Base-by-base conservation (phyloP, 2,329 filamentous ascomycete genomes). In the Fusarium begoniae region DNA sequence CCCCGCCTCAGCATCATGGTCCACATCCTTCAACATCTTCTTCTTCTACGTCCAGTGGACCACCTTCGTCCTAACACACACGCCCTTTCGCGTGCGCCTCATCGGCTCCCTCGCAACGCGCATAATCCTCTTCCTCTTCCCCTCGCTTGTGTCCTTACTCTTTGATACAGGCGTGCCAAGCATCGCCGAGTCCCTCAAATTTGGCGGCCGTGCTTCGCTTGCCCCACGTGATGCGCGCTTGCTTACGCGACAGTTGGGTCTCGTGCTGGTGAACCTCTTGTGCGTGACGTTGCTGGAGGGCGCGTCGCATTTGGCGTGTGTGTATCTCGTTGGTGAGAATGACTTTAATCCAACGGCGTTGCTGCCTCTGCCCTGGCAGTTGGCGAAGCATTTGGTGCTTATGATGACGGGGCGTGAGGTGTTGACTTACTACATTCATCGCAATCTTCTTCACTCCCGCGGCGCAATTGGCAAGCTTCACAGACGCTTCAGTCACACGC, bases 41-140 rank as follows among this genome's bases (percentile, higher is more conserved):
- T 95, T 97, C 85, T 96, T 98, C 83, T 96, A 95, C 81, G 89
- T 97, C 84, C 96, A 94, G 76, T 98, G 95, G 95, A 90, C 91
- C 11, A 96, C 94, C 0, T 87, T 98, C 38, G 90, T 97, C 44
- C 85, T 96, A 7, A 93, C 92, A 12, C 93, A 97, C 77, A 87
- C 92, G 2, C 91, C 93, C 0, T 85, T 96, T 22, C 89, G 90
- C 66, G 90, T 98, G 65, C 94, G 97, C 81, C 81, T 96, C 3
- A 85, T 93, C 59, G 93, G 91, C 63, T 91, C 92, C 1, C 81
- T 94, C 10, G 88, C 89, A 30, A 85, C 95, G 55, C 91, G 93
- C 47, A 66, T 91, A 15, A 74, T 93, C 9, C 90, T 95, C 78
- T 97, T 91, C 83, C 84, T 96, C 6, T 60, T 93, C 1, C 95